Evolutionary conservation across 495 filamentous ascomycete species (phyloP).

Genomic region (Aspergillus conjunctus): DNA sequence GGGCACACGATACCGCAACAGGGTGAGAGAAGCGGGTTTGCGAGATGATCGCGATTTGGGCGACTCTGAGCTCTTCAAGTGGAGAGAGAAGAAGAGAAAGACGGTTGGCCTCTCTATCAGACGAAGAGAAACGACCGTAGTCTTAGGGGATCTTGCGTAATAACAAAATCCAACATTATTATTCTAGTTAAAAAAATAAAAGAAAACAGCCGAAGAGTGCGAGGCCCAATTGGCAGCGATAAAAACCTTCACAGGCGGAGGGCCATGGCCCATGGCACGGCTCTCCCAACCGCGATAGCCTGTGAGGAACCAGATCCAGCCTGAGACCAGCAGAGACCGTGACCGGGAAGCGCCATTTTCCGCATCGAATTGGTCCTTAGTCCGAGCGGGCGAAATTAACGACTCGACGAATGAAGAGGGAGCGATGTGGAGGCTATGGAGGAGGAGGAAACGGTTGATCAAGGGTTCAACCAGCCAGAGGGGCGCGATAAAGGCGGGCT

Average conservation of each 20-base stretch:
- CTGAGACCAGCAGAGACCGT: background rate
- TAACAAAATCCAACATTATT: background rate
- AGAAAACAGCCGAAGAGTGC: background rate
- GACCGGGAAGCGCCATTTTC: constrained; percentile 20
- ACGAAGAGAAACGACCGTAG: background rate
- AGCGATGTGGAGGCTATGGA: constrained; percentile 8
- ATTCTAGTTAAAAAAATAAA: background rate
- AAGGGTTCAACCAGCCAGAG: constrained; percentile 12
- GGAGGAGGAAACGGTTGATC: constrained; percentile 5
- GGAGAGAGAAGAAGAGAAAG: background rate
- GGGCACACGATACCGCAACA: background rate
- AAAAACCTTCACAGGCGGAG: constrained; percentile 7
- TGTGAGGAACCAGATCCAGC: constrained; percentile 3
- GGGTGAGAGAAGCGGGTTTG: background rate
- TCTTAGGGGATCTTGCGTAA: background rate
- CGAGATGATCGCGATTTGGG: background rate
- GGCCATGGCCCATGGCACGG: too few species aligned
- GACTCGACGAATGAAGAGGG: constrained; percentile 7
- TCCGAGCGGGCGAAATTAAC: background rate
- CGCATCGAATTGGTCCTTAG: constrained; percentile 12
- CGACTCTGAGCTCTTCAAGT: background rate
- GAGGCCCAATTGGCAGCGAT: constrained; percentile 4
- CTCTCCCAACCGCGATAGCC: constrained; percentile 18
- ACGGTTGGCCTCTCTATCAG: background rate
- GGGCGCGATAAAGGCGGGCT: constrained; percentile 8